Base-by-base conservation (phyloP, 495 filamentous ascomycete genomes). In the Tuber melanosporum region DNA sequence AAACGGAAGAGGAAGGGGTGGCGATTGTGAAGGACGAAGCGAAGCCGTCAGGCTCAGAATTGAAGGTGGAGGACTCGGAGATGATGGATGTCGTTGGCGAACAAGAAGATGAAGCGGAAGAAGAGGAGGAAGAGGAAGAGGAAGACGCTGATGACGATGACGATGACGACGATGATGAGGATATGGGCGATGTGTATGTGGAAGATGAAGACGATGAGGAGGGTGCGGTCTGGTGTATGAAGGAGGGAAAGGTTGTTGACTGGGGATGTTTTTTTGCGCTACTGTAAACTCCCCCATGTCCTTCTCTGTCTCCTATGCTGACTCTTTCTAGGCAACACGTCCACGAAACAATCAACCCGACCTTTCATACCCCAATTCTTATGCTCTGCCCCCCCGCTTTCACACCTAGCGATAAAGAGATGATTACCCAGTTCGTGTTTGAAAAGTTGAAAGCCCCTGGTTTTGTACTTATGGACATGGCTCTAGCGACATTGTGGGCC, bases 381-480 rank as follows among this genome's bases (percentile, higher is more conserved):
- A 87, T 99, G 74, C 91, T 99, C 82, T 85, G 91, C 20, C 91
- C 95, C 71, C 95, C 95, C 0, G 89, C 89, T 71, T 99, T 96
- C 93, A 93, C 93, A 15, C 88, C 90, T 8, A 89, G 90, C 71
- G 93, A 97, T 84, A 90, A 91, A 81, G 94, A 97, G 84, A 86
- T 86, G 17, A 88, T 98, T 52, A 91, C 94, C 7, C 92, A 93
- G 75, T 99, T 97, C 85, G 89, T 98, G 78, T 99, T 99, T 80
- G 95, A 98, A 85, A 94, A 94, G 85, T 97, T 97, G 84, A 97
- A 95, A 86, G 93, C 91, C 1, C 95, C 95, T 0, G 94, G 91
- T 0, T 92, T 99, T 73, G 92, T 89, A 73, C 84, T 98, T 57
- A 91, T 98, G 86, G 91, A 98, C 84, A 89, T 92, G 72, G 94